A percentile compares a stretch with the other conserved stretches of the same genome.
Conservation (phyloP, 768 basidiomycete species). For the Mycena rosella region DNA sequence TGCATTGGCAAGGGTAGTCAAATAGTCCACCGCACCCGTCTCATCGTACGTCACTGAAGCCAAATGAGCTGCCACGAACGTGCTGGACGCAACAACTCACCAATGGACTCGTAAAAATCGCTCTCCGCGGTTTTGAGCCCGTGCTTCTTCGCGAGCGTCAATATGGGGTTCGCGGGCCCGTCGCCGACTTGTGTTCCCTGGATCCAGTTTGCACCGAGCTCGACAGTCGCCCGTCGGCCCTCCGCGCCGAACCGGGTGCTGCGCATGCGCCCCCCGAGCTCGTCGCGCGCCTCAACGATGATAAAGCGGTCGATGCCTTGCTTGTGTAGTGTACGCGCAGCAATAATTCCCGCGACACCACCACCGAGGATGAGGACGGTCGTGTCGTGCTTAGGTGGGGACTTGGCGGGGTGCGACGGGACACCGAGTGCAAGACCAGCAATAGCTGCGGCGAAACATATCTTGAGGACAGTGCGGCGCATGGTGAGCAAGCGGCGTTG, state of each 20-base stretch:
- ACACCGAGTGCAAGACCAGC: background rate
- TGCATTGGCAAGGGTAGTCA: conserved; percentile 57
- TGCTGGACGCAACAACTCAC: conserved; percentile 45
- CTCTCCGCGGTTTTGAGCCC: too few relatives aligned
- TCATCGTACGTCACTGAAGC: conserved; percentile 62
- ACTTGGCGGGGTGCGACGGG: background rate
- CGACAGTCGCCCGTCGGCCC: conserved; percentile 56
- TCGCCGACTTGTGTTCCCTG: conserved; percentile 60
- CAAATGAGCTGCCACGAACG: too few relatives aligned
- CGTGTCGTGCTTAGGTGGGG: background rate
- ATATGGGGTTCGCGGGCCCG: conserved; percentile 73
- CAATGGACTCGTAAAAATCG: too few relatives aligned
- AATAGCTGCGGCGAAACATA: background rate
- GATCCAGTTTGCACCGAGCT: conserved; percentile 74
- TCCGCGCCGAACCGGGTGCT: conserved; percentile 56
- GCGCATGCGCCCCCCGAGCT: conserved; percentile 74
- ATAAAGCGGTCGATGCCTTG: conserved; percentile 69
- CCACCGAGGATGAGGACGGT: conserved; percentile 73
- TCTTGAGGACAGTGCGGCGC: background rate
- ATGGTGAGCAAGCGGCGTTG: too few relatives aligned
- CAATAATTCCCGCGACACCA: conserved; percentile 74
- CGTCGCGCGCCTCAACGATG: conserved; percentile 69
- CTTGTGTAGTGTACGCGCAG: conserved; percentile 71
- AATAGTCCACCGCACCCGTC: conserved; percentile 62
- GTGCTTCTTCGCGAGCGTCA: conserved; percentile 67